phyloP scores from a whole-genome alignment of 1,284 basidiomycete genomes.

The Malassezia psittaci region DNA sequence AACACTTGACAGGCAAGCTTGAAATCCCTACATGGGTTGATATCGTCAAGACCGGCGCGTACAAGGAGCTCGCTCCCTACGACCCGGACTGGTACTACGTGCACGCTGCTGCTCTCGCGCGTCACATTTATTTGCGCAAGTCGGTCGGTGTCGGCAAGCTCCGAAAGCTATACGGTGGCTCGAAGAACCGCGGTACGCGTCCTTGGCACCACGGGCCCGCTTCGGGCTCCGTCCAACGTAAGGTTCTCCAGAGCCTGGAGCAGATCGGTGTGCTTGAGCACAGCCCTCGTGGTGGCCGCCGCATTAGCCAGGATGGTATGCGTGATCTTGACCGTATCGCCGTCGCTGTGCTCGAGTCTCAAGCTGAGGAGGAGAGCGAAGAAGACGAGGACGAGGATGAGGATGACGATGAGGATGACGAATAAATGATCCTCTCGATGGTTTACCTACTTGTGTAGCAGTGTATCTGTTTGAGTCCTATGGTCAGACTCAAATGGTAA shows the following conservation, averaged over 20 bases:
- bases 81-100: conserved; percentile 99
- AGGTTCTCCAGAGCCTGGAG: conserved; percentile 86
- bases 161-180: conserved; percentile 90
- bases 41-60: conserved; percentile 94
- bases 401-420: conserved; percentile 47
- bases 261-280: conserved; percentile 97
- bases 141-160: conserved; percentile 93
- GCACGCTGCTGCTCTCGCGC: conserved; percentile 89
- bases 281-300: conserved; percentile 79
- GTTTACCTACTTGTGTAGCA: conserved; percentile 9
- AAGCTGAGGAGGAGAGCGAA: conserved; percentile 71
- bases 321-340: conserved; percentile 98
- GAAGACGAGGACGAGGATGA: conserved; percentile 77
- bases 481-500: conserved; percentile 5
- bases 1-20: conserved; percentile 59
- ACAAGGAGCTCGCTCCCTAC: conserved; percentile 97
- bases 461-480: conserved; percentile 10
- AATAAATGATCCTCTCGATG: conserved; percentile 21
- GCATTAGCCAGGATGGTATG: conserved; percentile 90
- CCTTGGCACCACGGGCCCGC: conserved; percentile 81
- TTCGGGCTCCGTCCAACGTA: conserved; percentile 57
- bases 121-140: conserved; percentile 99
- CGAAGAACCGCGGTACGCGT: conserved; percentile 77
- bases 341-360: conserved; percentile 81
- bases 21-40: conserved; percentile 99